A percentile compares a stretch with the other conserved stretches of the same genome.
phyloP scores from a whole-genome alignment of 352 stramenopile genomes.

The Phytophthora brassicae region DNA sequence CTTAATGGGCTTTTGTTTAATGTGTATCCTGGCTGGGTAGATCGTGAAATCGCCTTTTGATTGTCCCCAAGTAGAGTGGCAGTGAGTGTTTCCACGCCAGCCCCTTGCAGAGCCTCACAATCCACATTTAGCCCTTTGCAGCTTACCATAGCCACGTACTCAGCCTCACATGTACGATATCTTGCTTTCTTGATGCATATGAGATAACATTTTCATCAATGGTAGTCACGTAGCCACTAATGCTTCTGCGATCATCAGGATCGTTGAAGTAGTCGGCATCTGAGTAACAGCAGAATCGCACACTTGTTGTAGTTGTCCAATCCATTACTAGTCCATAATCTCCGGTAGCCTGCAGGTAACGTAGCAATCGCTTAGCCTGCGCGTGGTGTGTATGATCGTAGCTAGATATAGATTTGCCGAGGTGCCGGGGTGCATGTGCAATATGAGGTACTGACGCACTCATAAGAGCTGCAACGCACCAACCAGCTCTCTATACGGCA shows the following conservation, averaged over 20 bases:
- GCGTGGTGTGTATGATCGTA: not conserved
- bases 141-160: not conserved
- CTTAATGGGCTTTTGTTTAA: slow-evolving; percentile 21
- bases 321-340: slow-evolving; percentile 14
- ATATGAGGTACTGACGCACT: not conserved
- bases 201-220: slow-evolving; percentile 13
- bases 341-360: not conserved
- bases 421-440: not conserved
- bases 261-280: not conserved
- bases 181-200: slow-evolving; percentile 30
- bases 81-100: not conserved
- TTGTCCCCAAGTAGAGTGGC: not conserved
- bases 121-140: not conserved
- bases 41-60: not conserved
- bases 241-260: not conserved
- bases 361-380: slow-evolving; percentile 5
- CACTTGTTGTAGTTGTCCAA: not conserved
- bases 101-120: not conserved
- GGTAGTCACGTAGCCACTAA: not conserved
- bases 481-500: not conserved
- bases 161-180: slow-evolving; percentile 25
- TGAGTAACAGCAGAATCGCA: not conserved
- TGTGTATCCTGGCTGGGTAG: not conserved
- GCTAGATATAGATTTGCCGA: not conserved
- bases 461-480: not conserved